Evolutionary conservation across 768 basidiomycete genomes (phyloP), one percentile per base, ranked within the genome.

Genomic region (Lactarius pseudohatsudake): DNA sequence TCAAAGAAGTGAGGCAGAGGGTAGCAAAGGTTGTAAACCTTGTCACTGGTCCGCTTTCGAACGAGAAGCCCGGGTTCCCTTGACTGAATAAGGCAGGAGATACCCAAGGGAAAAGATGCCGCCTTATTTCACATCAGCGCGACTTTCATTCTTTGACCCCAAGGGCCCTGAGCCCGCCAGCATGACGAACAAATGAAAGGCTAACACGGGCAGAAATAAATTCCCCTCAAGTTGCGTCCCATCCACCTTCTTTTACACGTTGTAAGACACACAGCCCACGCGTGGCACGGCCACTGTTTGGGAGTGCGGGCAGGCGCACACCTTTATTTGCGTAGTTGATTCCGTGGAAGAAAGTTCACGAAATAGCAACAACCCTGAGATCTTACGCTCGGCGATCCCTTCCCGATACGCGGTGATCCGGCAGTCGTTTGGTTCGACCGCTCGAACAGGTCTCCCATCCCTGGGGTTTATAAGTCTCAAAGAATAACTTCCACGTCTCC

Each of bases 371-470:
- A 64, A 66, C 66, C 68, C 70, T 70, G 69, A 73, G 72, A 72
- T 72, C 72, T 64, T 26, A 57, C 62, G 50, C 71, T 75, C 72
- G 70, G 71, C 69, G 67, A 71, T 75, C 66, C 60, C 54, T 57
- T 69, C 76, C 75, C 74, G 75, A 76, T 76, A 70, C 70, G 74
- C 74, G 70, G 72, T 76, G 76, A 77, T 77, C 76, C 76, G 76
- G 72, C 75, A 75, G 73, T 72, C 72, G 63, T 58, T 66, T 69
- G 64, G 72, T 67, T 68, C 71, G 65, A 68, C 64, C 54, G 72
- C 68, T 73, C 70, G 61, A 69, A 68, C 69, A 47, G 68, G 62
- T n/a, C 67, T 62, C 59, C 61, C 67, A 62, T 70, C 71, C 68
- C 70, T 66, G 59, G 66, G 57, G 59, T 65, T 68, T 64, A 72